These are phyloP conservation scores for Boletales sp. DNA, from an alignment of 768 basidiomycete species.

Conservation along the genomic window DNA sequence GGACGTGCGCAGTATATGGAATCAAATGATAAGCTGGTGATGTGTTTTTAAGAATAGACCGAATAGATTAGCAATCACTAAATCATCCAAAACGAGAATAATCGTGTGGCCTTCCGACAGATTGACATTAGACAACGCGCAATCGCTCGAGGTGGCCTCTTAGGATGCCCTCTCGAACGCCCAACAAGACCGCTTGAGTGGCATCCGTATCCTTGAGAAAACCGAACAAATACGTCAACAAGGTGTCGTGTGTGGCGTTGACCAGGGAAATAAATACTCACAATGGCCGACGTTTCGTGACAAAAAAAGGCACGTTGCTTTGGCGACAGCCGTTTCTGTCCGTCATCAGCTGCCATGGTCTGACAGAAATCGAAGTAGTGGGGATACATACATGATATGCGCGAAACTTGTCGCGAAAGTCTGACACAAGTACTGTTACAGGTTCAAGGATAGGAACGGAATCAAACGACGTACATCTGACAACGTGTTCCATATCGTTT, in stretches of 20 bases:
- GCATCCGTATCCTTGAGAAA: conserved; percentile 39
- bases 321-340: conserved; percentile 55
- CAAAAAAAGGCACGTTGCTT: conserved; percentile 57
- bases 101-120: too few species aligned
- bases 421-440: conserved; percentile 28
- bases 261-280: conserved; percentile 35
- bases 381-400: conserved; percentile 50
- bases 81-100: too few species aligned
- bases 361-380: neutral
- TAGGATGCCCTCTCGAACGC: conserved; percentile 42
- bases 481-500: conserved; percentile 57
- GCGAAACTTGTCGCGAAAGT: conserved; percentile 68
- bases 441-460: too few species aligned
- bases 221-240: neutral
- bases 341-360: too few species aligned
- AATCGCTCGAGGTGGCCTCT: conserved; percentile 30
- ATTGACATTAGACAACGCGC: conserved; percentile 26
- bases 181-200: conserved; percentile 35
- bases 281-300: conserved; percentile 69
- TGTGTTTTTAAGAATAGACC: too few species aligned
- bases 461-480: conserved; percentile 48
- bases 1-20: too few species aligned
- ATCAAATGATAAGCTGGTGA: too few species aligned
- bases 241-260: neutral
- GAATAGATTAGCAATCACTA: too few species aligned